Percentiles rank a stretch among this genome's conserved stretches.
Evolutionary conservation across 257 asterid species (phyloP).

Genomic region (Petunia secreta): DNA sequence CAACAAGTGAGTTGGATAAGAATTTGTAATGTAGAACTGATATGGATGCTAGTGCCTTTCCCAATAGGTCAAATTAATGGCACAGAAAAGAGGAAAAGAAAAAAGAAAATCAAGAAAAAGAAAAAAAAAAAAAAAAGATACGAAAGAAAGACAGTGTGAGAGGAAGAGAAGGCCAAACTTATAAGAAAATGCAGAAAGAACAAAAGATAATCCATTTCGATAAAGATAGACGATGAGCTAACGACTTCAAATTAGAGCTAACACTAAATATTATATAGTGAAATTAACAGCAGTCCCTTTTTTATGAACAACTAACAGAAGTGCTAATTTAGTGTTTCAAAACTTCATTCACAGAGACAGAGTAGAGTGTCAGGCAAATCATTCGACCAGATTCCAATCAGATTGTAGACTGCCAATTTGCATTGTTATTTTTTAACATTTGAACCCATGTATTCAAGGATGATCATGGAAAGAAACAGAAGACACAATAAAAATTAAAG

Average conservation of each 20-base stretch:
- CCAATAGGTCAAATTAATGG: slow-evolving; percentile 15
- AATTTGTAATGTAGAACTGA: background rate
- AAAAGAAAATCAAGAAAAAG: background rate
- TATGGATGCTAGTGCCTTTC: background rate
- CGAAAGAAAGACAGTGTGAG: background rate
- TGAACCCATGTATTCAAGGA: background rate
- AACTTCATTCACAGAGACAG: slow-evolving; percentile 5
- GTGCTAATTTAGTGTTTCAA: background rate
- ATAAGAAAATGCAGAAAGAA: slow-evolving; percentile 1
- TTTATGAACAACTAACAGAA: background rate
- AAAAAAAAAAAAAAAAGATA: background rate
- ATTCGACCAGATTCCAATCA: background rate
- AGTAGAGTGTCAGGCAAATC: background rate
- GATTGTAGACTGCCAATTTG: background rate
- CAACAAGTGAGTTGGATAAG: background rate
- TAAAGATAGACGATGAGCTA: background rate
- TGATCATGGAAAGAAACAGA: background rate
- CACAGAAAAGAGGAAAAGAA: background rate
- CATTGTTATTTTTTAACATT: background rate
- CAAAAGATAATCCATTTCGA: background rate
- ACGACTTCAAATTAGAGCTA: background rate
- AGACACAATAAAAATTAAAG: background rate
- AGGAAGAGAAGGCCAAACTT: slow-evolving; percentile 1
- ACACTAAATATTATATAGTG: background rate
- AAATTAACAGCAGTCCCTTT: background rate